Conservation (phyloP, 1,139 yeast genomes). For the Scheffersomyces titani region DNA sequence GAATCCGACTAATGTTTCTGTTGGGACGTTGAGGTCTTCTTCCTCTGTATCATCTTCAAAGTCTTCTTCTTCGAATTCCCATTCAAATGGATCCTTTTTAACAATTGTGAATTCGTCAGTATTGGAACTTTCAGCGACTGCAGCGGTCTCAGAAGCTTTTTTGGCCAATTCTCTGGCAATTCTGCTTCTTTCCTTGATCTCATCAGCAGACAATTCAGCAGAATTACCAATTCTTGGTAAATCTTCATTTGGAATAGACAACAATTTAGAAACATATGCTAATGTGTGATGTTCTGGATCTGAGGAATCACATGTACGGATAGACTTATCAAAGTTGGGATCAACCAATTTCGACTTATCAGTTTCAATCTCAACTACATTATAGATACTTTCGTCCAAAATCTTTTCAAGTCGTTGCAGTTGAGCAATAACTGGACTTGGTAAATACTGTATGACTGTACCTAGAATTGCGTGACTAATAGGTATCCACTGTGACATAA, state of each 20-base stretch:
- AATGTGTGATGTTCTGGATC: conserved; percentile 58
- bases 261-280: conserved; percentile 87
- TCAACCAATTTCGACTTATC: conserved; percentile 40
- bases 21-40: conserved; percentile 42
- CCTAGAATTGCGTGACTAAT: conserved; percentile 82
- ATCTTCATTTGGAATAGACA: conserved; percentile 81
- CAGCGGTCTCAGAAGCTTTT: conserved; percentile 66
- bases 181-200: conserved; percentile 66
- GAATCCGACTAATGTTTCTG: conserved; percentile 79
- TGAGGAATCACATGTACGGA: conserved; percentile 60
- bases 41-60: conserved; percentile 44
- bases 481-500: conserved; percentile 95
- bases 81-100: conserved; percentile 37
- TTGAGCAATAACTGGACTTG: conserved; percentile 83
- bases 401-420: conserved; percentile 67
- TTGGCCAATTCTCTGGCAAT: conserved; percentile 70
- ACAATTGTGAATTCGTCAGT: conserved; percentile 12
- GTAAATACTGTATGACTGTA: conserved; percentile 81
- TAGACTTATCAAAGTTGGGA: conserved; percentile 49
- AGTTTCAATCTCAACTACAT: conserved; percentile 32
- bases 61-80: conserved; percentile 46
- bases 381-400: conserved; percentile 46
- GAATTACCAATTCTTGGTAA: conserved; percentile 51
- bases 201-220: conserved; percentile 50
- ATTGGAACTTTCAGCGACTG: conserved; percentile 21